phyloP scores from a whole-genome alignment of 176 grass and related monocot genomes.

The Carex cristatella region DNA sequence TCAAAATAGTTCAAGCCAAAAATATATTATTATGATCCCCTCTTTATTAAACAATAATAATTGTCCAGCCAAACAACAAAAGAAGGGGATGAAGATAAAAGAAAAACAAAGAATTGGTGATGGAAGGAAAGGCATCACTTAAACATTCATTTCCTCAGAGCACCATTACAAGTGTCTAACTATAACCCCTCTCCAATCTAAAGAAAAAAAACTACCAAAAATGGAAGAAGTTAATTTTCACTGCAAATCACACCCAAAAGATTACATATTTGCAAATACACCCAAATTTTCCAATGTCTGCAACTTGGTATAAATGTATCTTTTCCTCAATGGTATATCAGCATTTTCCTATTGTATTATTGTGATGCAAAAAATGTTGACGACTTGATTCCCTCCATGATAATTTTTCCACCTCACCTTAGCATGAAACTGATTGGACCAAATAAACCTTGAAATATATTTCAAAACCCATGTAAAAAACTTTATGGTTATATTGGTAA shows the following conservation, averaged over 20 bases:
- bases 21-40: conserved; percentile 20
- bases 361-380: neutral
- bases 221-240: neutral
- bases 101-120: conserved; percentile 25
- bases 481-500: neutral
- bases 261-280: conserved; percentile 3
- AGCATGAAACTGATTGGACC: neutral
- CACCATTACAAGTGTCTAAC: conserved; percentile 23
- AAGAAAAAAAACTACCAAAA: conserved; percentile 16
- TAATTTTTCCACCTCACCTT: neutral
- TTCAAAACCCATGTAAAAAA: neutral
- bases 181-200: conserved; percentile 12
- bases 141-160: conserved; percentile 25
- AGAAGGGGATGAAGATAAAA: conserved; percentile 16
- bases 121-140: conserved; percentile 33
- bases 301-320: neutral
- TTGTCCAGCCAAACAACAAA: conserved; percentile 25
- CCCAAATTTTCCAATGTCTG: neutral
- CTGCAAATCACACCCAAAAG: conserved; percentile 4
- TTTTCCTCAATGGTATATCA: neutral
- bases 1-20: neutral
- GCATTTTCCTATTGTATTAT: neutral
- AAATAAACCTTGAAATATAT: neutral
- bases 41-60: conserved; percentile 46
- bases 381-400: neutral